Conservation (phyloP, 2,329 filamentous ascomycete genomes). For the Apiospora malaysiana region DNA sequence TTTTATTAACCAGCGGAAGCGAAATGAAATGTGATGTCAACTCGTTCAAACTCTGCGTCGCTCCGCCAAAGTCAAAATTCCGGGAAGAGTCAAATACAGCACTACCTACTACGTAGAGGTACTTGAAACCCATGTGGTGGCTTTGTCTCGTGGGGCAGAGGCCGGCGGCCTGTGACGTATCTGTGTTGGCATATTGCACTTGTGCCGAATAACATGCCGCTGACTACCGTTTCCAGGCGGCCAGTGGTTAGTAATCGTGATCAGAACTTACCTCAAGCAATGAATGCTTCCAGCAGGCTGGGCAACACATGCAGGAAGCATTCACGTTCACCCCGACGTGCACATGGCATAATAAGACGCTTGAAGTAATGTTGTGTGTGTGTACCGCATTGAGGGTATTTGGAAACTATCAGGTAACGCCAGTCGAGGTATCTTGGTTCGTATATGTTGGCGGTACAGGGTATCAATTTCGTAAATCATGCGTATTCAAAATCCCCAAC, state of each 20-base stretch:
- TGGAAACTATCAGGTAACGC: slow-evolving; percentile 3
- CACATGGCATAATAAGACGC: too few relatives aligned
- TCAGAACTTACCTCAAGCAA: too few relatives aligned
- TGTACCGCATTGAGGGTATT: not conserved
- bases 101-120: too few relatives aligned
- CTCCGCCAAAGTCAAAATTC: not conserved
- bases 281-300: not conserved
- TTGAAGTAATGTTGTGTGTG: not conserved
- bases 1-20: not conserved
- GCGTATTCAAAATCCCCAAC: not conserved
- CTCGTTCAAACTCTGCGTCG: not conserved
- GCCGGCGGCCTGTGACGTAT: not conserved
- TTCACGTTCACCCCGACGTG: not conserved
- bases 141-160: not conserved
- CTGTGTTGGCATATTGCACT: not conserved
- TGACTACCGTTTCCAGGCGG: too few relatives aligned
- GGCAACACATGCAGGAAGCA: not conserved
- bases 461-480: slow-evolving; percentile 14
- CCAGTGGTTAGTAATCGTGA: too few relatives aligned
- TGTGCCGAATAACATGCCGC: not conserved
- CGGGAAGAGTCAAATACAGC: not conserved
- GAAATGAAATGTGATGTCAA: not conserved
- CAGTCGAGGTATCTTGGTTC: not conserved
- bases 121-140: too few relatives aligned
- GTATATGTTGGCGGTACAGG: not conserved